A percentile compares a stretch with the other conserved stretches of the same genome.
Evolutionary conservation across 495 filamentous ascomycete genomes (phyloP).

Genomic region (Penicillium macrosclerotiorum): DNA sequence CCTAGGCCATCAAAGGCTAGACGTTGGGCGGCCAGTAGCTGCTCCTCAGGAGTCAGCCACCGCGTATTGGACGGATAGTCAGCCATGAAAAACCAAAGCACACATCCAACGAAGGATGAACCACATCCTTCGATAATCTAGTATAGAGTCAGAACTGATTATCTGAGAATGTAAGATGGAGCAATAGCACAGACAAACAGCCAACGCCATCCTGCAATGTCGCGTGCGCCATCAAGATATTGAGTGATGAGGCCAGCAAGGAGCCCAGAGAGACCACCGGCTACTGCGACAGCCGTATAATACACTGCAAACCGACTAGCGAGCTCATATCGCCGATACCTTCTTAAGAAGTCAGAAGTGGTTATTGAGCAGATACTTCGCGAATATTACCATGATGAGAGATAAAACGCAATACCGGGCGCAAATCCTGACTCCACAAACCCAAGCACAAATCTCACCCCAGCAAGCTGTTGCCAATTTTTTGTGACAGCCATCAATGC

Average conservation of each 20-base stretch:
- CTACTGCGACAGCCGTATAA: constrained; percentile 3
- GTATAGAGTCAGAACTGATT: too few species aligned
- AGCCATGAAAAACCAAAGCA: constrained; percentile 9
- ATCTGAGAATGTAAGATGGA: background rate
- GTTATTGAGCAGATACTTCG: too few species aligned
- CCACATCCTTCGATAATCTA: constrained; percentile 9
- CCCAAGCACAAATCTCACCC: constrained; percentile 2
- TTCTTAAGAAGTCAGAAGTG: too few species aligned
- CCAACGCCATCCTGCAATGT: constrained; percentile 7
- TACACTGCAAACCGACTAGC: constrained; percentile 2
- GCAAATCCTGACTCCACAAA: constrained; percentile 9
- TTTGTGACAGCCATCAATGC: background rate
- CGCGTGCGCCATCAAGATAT: constrained; percentile 3
- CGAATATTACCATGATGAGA: constrained; percentile 8
- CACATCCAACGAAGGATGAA: background rate
- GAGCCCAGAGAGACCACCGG: constrained; percentile 3
- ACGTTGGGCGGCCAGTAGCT: constrained; percentile 2
- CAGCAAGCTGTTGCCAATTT: constrained; percentile 9
- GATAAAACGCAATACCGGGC: constrained; percentile 8
- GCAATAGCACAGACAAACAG: constrained; percentile 2
- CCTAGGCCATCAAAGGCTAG: constrained; percentile 4
- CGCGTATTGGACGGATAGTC: constrained; percentile 8
- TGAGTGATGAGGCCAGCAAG: constrained; percentile 5
- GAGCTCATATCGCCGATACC: constrained; percentile 10
- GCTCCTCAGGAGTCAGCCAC: constrained; percentile 3